Conservation (phyloP, 352 stramenopile species). For the Pythium aristosporum region DNA sequence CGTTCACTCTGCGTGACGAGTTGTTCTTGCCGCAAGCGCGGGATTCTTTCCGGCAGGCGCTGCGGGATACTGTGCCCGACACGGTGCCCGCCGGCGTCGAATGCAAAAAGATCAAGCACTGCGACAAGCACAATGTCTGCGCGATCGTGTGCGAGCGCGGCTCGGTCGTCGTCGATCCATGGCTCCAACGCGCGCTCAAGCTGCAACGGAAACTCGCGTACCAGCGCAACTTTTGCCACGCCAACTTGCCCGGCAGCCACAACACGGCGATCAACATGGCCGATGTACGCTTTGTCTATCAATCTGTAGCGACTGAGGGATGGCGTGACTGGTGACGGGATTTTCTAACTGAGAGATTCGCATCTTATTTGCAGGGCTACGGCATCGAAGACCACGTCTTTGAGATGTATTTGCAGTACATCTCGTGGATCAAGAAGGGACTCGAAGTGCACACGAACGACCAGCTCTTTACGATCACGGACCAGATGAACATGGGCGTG, state of each 20-base stretch:
- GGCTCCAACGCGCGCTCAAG: slow-evolving; percentile 33
- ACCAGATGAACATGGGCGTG: slow-evolving; percentile 64
- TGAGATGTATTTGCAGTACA: slow-evolving; percentile 54
- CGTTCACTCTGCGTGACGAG: slow-evolving; percentile 14
- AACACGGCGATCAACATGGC: slow-evolving; percentile 65
- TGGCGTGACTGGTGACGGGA: too few relatives aligned
- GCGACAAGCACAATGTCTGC: slow-evolving; percentile 51
- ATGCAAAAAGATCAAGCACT: slow-evolving; percentile 50
- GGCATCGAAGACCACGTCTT: slow-evolving; percentile 69
- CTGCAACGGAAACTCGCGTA: slow-evolving; percentile 52
- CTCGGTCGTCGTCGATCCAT: slow-evolving; percentile 41
- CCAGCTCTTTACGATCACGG: slow-evolving; percentile 65
- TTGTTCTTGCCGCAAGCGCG: slow-evolving; percentile 18
- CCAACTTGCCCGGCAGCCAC: slow-evolving; percentile 56
- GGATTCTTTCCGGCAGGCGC: slow-evolving; percentile 32
- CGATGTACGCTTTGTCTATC: slow-evolving; percentile 28
- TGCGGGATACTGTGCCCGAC: slow-evolving; percentile 53
- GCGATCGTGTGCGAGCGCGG: slow-evolving; percentile 52
- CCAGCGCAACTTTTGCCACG: slow-evolving; percentile 48
- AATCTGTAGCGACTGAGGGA: neutral
- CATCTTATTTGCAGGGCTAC: slow-evolving; percentile 37
- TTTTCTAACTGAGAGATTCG: neutral
- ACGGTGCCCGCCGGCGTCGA: slow-evolving; percentile 55
- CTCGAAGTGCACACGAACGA: slow-evolving; percentile 65
- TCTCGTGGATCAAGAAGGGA: slow-evolving; percentile 53